A percentile compares a stretch with the other conserved stretches of the same genome.
Evolutionary conservation across 179 eudicot genomes (phyloP).

Genomic region (Pouteria campechiana): DNA sequence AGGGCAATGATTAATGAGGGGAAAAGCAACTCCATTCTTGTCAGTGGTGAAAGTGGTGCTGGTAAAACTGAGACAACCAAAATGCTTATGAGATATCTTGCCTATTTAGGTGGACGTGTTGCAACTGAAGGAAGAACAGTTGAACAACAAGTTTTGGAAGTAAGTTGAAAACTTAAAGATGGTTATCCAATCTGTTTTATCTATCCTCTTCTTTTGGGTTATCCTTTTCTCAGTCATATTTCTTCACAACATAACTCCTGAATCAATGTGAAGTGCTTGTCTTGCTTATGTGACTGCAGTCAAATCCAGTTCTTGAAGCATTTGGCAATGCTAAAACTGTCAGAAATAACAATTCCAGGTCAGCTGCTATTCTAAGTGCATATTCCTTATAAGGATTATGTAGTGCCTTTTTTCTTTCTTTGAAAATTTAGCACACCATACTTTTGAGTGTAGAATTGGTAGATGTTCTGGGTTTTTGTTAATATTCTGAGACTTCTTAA

Average conservation of each 20-base stretch:
- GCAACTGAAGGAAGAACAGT: slow-evolving; percentile 91
- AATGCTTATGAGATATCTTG: slow-evolving; percentile 98
- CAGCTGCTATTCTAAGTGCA: slow-evolving; percentile 8
- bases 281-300: slow-evolving; percentile 34
- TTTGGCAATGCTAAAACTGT: slow-evolving; percentile 97
- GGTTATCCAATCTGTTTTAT: neutral
- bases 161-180: slow-evolving; percentile 16
- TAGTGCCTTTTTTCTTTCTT: no score
- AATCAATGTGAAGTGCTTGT: slow-evolving; percentile 5
- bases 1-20: slow-evolving; percentile 92
- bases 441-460: no score
- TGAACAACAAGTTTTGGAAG: slow-evolving; percentile 96
- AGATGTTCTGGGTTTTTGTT: no score
- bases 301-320: slow-evolving; percentile 98
- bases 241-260: no score
- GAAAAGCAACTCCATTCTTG: slow-evolving; percentile 83
- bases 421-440: no score
- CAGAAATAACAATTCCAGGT: slow-evolving; percentile 96
- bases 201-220: neutral
- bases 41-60: slow-evolving; percentile 98
- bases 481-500: no score
- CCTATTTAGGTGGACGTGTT: slow-evolving; percentile 85
- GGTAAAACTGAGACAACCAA: slow-evolving; percentile 98
- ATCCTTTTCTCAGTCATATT: neutral
- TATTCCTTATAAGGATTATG: no score